phyloP scores from a whole-genome alignment of 164 flowering plant species.

The Brasenia schreberi region DNA sequence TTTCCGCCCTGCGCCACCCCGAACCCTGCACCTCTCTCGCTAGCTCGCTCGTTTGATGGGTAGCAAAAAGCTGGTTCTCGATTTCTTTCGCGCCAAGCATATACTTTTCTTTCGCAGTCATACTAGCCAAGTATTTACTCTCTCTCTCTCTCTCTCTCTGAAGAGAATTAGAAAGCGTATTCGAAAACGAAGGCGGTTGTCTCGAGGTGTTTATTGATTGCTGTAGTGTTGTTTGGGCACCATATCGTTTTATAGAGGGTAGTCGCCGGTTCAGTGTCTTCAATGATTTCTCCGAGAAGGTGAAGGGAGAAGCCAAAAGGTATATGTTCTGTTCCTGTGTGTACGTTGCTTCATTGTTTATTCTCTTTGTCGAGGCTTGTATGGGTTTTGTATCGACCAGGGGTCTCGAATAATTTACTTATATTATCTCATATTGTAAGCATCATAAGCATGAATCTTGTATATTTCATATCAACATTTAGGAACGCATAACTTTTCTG shows the following conservation, averaged over 20 bases:
- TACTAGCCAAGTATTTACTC: constrained; percentile 22
- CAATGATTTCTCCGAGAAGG: constrained; percentile 62
- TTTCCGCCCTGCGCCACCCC: neutral
- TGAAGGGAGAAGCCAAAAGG: constrained; percentile 58
- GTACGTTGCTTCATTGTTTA: neutral
- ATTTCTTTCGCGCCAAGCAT: constrained; percentile 32
- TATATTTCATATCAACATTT: too few relatives aligned
- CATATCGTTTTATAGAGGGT: constrained; percentile 1
- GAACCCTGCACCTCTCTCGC: neutral
- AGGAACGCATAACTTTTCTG: too few relatives aligned
- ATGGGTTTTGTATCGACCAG: too few relatives aligned
- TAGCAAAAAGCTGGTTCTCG: constrained; percentile 54
- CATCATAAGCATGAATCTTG: too few relatives aligned
- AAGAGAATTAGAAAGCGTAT: too few relatives aligned
- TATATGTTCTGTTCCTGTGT: constrained; percentile 3
- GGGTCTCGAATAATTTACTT: too few relatives aligned
- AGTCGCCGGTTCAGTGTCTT: constrained; percentile 60
- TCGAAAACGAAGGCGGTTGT: neutral
- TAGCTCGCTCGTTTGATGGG: constrained; percentile 20
- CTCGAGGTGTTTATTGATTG: neutral
- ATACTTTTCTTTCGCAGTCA: constrained; percentile 13
- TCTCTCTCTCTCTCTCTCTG: neutral
- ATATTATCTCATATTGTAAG: too few relatives aligned
- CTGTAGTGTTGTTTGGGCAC: neutral
- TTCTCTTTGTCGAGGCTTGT: neutral